Base-by-base conservation (phyloP, 345 rosid species). In the Erucastrum elatum region DNA sequence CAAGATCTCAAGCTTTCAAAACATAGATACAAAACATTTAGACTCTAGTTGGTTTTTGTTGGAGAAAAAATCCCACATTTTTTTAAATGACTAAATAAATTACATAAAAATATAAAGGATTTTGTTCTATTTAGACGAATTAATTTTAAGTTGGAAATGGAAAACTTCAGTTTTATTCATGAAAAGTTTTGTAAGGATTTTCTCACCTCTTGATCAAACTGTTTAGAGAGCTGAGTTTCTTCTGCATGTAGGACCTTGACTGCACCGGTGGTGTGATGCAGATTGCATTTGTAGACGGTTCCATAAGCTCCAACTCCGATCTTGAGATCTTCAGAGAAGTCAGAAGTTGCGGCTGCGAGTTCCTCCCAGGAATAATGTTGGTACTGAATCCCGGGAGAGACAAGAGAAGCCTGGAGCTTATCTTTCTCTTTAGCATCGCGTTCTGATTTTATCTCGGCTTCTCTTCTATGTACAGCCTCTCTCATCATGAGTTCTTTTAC, bases 1-100 rank as follows among this genome's bases (percentile, higher is more conserved):
- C 86, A 94, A 84, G 64, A 94, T 83, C 77, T 91, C 93, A 46
- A 94, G 86, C 98, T 94, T 87, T 29, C 76, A 78, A 21, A 84
- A 63, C 11, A 70, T 16, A 70, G 13, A 27, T 12, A 70, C 68
- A 17, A 77, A 44, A 68, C 27, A 31, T 34, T 61, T 5, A 44
- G 51, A 67, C 17, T 10, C 62, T 39, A 5, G 3, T 6, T 4
- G 3, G 17, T 66, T 44, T 39, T 11, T 44, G 6, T 44, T 44
- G 15, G 53, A 11, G 53, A 12, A 44, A 44, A 44, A 17, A 44
- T 44, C 1, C 4, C 51, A 44, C 51, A 44, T 44, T 12, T 1
- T 4, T 44, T 2, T 2, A 44, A 44, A 0, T 12, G 1, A 12
- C 15, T 11, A 44, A 4, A 12, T 44, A 44, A 12, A 11, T 0